phyloP scores from a whole-genome alignment of 1,139 yeast species.

The Scheffersomyces illinoinensis region DNA sequence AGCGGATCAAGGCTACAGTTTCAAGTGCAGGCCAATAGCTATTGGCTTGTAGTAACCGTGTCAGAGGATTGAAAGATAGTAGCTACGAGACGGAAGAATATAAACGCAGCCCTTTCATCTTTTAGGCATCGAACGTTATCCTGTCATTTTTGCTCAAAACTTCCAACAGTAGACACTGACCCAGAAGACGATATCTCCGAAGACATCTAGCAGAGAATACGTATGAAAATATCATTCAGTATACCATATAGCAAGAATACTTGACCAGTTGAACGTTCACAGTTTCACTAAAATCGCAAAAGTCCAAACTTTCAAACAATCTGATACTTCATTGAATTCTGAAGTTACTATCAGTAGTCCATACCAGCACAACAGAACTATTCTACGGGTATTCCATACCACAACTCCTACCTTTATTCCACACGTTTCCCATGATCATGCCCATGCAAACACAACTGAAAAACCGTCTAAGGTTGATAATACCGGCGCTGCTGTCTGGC shows the following conservation, averaged over 20 bases:
- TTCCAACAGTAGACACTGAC: background rate
- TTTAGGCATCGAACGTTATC: background rate
- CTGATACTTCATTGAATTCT: background rate
- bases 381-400: background rate
- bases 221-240: background rate
- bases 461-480: constrained; percentile 22
- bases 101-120: background rate
- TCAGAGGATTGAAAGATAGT: background rate
- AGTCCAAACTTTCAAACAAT: background rate
- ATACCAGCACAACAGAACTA: background rate
- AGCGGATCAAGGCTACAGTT: background rate
- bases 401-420: background rate
- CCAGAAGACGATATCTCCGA: background rate
- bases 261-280: background rate
- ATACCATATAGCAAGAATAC: background rate
- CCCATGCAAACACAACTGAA: constrained; percentile 22
- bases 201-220: background rate
- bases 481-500: constrained; percentile 17
- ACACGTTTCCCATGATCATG: constrained; percentile 12
- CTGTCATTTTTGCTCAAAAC: background rate
- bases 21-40: background rate
- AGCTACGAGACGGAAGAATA: background rate
- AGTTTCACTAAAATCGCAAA: background rate
- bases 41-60: background rate
- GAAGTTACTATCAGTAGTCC: background rate